Evolutionary conservation across 331 rosid species (phyloP), one percentile per base, ranked within the genome.

Genomic region (Spiraea crenata): DNA sequence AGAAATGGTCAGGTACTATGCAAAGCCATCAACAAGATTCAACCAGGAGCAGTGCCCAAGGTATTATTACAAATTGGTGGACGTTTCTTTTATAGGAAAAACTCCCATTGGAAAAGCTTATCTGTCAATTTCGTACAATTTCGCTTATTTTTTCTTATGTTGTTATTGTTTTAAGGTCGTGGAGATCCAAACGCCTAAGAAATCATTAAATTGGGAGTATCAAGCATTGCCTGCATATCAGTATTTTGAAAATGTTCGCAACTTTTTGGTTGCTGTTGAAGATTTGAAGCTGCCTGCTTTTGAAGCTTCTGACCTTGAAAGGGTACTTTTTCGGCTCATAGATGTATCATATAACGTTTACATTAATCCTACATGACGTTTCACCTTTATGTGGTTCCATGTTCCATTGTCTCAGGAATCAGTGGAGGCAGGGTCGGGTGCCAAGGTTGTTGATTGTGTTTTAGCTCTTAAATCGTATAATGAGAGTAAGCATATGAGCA

Each of bases 141-240:
- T 12, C 52, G 59, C 31, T 54, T 9, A 6, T 6, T 34, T 58
- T 6, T 42, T 66, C 17, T 25, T 25, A 25, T 6, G 14, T 48
- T 47, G 1, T 45, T 63, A 68, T 47, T 65, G 37, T 20, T 40
- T 74, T 2, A 73, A 93, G 99, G 97, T 93, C 71, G 99, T 93
- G 76, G 97, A 91, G 73, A 87, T 64, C 81, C 95, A 72, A 73
- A 71, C 80, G 10, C 82, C 82, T 74, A 69, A 82, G 47, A 90
- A 84, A 70, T 40, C 89, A 20, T 50, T 87, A 41, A 38, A 73
- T 38, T 49, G 93, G 86, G 97, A 93, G 72, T 85, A 76, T 15
- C 96, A 90, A 74, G 86, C 99, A 45, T 72, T 93, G 75, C 96
- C 97, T 16, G 97, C 99, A 20, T 93, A 87, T 79, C 97, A 93